phyloP scores from a whole-genome alignment of 768 basidiomycete species.

The Termitomyces eurrhizus region DNA sequence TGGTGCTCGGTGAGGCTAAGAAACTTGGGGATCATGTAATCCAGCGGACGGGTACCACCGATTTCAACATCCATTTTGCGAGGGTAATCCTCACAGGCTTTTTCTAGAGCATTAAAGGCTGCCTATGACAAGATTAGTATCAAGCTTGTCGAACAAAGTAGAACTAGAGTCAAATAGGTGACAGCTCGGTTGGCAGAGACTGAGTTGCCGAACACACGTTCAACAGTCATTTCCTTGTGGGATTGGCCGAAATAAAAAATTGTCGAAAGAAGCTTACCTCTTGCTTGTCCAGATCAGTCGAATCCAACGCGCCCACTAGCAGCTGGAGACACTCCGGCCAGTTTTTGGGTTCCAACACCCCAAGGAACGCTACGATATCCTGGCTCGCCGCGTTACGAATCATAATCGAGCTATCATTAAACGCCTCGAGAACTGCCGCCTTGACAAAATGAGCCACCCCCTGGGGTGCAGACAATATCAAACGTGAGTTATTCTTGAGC shows the following conservation, averaged over 20 bases:
- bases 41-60: constrained; percentile 87
- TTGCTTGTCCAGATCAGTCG: constrained; percentile 68
- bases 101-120: constrained; percentile 90
- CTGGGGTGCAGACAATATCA: constrained; percentile 63
- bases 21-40: constrained; percentile 97
- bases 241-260: not conserved
- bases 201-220: not conserved
- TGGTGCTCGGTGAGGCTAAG: constrained; percentile 83
- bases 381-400: constrained; percentile 93
- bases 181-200: not conserved
- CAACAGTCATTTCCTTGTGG: not conserved
- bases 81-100: constrained; percentile 96
- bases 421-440: constrained; percentile 72
- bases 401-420: constrained; percentile 78
- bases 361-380: constrained; percentile 87
- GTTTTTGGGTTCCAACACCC: constrained; percentile 81
- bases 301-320: constrained; percentile 78
- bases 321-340: constrained; percentile 95
- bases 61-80: constrained; percentile 94
- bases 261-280: constrained; percentile 59
- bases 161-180: constrained; percentile 6
- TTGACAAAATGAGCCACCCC: constrained; percentile 75
- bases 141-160: constrained; percentile 4
- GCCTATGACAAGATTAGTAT: constrained; percentile 42
- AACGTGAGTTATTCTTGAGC: constrained; percentile 91